These are phyloP conservation scores for Cercophora scortea DNA, from an alignment of 495 filamentous ascomycete species.

Conservation along the genomic window DNA sequence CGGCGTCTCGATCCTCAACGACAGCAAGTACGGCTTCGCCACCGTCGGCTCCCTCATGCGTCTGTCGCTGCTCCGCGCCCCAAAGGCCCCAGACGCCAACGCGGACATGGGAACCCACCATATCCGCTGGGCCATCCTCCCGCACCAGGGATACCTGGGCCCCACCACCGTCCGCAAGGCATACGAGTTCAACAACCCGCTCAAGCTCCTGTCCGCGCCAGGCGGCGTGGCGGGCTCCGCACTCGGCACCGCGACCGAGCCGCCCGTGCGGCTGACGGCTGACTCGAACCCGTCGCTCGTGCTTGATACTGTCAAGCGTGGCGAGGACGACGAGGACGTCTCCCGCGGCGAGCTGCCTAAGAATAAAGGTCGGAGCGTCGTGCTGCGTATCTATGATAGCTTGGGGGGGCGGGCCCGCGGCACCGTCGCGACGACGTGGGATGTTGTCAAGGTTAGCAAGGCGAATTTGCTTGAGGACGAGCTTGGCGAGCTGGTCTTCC, in stretches of 20 bases:
- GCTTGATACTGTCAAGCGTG: slow-evolving; percentile 81
- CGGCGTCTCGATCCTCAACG: slow-evolving; percentile 90
- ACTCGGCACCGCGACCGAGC: slow-evolving; percentile 25
- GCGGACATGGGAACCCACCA: slow-evolving; percentile 92
- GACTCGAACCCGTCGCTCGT: slow-evolving; percentile 51
- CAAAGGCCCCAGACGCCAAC: slow-evolving; percentile 94
- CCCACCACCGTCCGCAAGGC: slow-evolving; percentile 71
- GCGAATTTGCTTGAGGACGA: slow-evolving; percentile 75
- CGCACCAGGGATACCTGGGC: slow-evolving; percentile 66
- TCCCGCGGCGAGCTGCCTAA: slow-evolving; percentile 59
- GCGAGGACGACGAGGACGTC: slow-evolving; percentile 91
- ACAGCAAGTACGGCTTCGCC: slow-evolving; percentile 95
- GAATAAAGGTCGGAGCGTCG: slow-evolving; percentile 66
- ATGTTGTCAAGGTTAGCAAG: slow-evolving; percentile 69
- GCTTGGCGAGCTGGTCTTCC: slow-evolving; percentile 45
- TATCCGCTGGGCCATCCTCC: slow-evolving; percentile 87
- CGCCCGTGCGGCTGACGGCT: slow-evolving; percentile 48
- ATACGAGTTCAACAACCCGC: slow-evolving; percentile 82
- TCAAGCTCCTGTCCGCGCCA: slow-evolving; percentile 42
- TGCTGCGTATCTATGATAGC: slow-evolving; percentile 82
- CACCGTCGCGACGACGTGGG: slow-evolving; percentile 53
- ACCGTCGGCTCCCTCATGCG: slow-evolving; percentile 89
- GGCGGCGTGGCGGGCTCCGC: slow-evolving; percentile 14
- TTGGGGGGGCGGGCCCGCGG: slow-evolving; percentile 75
- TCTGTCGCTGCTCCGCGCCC: slow-evolving; percentile 76